Percentiles rank a stretch among this genome's conserved stretches.
Conservation (phyloP, 2,329 filamentous ascomycete species). For the Leptographium procerum region DNA sequence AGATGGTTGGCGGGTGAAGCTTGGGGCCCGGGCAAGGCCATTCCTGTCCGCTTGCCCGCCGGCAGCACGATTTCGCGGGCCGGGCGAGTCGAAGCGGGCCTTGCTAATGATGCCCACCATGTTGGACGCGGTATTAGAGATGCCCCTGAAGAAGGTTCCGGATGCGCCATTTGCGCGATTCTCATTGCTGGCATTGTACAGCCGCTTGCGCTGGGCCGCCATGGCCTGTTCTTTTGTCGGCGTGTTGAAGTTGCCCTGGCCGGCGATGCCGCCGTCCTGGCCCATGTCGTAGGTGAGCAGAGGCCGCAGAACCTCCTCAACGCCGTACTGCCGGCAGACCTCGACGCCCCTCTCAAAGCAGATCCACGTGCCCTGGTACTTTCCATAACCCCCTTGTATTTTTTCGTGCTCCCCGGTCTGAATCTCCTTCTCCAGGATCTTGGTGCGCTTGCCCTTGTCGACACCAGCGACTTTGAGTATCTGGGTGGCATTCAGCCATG, state of each 20-base stretch:
- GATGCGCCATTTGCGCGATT: slow-evolving; percentile 53
- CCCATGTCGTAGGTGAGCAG: slow-evolving; percentile 73
- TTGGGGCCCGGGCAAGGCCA: slow-evolving; percentile 53
- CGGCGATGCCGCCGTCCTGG: slow-evolving; percentile 59
- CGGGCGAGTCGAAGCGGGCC: slow-evolving; percentile 82
- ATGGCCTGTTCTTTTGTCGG: slow-evolving; percentile 98
- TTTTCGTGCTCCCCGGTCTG: slow-evolving; percentile 95
- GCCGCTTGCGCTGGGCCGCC: slow-evolving; percentile 84
- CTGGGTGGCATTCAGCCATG: slow-evolving; percentile 96
- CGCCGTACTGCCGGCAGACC: slow-evolving; percentile 71
- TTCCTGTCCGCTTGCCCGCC: slow-evolving; percentile 21
- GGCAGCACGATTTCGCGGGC: slow-evolving; percentile 42
- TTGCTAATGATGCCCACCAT: slow-evolving; percentile 96
- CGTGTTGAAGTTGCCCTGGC: slow-evolving; percentile 72
- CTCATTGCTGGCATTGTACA: slow-evolving; percentile 70
- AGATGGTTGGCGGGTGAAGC: slow-evolving; percentile 60
- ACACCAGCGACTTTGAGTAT: slow-evolving; percentile 96
- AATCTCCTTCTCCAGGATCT: slow-evolving; percentile 96
- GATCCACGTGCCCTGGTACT: slow-evolving; percentile 99
- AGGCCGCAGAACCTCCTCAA: slow-evolving; percentile 64
- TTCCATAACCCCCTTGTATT: slow-evolving; percentile 95
- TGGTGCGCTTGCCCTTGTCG: slow-evolving; percentile 94
- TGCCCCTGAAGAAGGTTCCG: slow-evolving; percentile 94
- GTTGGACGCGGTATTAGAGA: slow-evolving; percentile 83
- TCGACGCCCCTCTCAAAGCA: slow-evolving; percentile 84